Conservation (phyloP, 768 basidiomycete species). For the Leucosporidium yakuticum region DNA sequence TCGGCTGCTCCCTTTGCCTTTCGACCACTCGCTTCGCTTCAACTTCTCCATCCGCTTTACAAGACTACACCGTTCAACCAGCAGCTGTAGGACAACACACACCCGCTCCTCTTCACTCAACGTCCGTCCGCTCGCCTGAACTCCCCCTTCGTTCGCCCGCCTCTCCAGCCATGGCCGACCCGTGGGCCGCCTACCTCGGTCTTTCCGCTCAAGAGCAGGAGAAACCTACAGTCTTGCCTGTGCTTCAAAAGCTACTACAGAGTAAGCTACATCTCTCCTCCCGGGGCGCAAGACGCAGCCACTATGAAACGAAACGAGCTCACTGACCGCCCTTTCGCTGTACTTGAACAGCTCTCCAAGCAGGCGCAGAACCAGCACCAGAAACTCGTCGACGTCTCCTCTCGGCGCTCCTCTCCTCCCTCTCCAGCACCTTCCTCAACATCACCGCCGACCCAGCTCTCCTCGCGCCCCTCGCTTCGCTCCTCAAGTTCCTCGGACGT, state of each 20-base stretch:
- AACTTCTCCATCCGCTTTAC: too few relatives aligned
- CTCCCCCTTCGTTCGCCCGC: too few relatives aligned
- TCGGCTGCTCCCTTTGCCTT: too few relatives aligned
- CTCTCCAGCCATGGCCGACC: neutral
- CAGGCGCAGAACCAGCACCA: slow-evolving; percentile 6
- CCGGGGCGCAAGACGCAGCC: neutral
- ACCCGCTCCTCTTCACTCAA: too few relatives aligned
- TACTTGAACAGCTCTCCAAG: slow-evolving; percentile 4
- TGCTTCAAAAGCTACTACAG: slow-evolving; percentile 1
- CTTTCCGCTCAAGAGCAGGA: neutral
- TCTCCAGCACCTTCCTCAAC: slow-evolving; percentile 4
- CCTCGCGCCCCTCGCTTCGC: neutral
- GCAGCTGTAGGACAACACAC: too few relatives aligned
- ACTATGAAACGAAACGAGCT: neutral
- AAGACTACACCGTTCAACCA: too few relatives aligned
- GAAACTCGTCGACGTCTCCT: slow-evolving; percentile 23
- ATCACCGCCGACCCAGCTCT: neutral
- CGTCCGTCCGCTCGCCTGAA: too few relatives aligned
- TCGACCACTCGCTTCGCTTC: too few relatives aligned
- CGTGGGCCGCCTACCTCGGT: slow-evolving; percentile 1
- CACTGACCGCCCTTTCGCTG: neutral
- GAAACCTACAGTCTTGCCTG: neutral
- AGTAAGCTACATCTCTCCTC: slow-evolving; percentile 1
- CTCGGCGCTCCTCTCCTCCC: slow-evolving; percentile 6
- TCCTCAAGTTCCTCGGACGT: slow-evolving; percentile 29